Evolutionary conservation across 2,329 filamentous ascomycete species (phyloP), one percentile per base, ranked within the genome.

Genomic region (Cadophora sp.): DNA sequence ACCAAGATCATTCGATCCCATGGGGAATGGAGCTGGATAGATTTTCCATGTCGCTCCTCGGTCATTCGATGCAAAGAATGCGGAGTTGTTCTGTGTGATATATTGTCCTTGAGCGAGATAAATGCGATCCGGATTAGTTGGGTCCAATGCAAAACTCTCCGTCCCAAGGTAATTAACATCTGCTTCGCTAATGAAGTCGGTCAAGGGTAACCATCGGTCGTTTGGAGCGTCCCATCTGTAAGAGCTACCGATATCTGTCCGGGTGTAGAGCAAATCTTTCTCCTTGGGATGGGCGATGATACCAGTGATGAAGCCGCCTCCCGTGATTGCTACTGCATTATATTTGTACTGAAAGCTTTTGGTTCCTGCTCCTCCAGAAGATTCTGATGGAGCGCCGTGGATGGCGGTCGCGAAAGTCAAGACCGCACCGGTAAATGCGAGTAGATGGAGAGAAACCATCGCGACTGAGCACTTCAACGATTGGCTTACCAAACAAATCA

Each of bases 101-200:
- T 70, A 70, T 7, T 68, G 68, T 12, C 68, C 68, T 56, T 70
- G 68, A 29, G 66, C 68, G 16, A 70, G 68, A 31, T 70, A 70
- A 11, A 70, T 26, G 19, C 62, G 58, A n/a, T 70, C 68, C n/a
- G 68, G 56, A 31, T 70, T 51, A 19, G 59, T 31, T 19, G 66
- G 65, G 26, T 70, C 68, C 12, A 70, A 46, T 24, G 62, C 68
- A 53, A 70, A 58, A 65, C 66, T 70, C 55, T 70, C 68, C 3
- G 68, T 70, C 14, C 68, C 68, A 24, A 70, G 50, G 51, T 61
- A 70, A 34, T 68, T 70, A 34, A 70, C 56, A 60, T 70, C 51
- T 26, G 59, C 65, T n/a, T 55, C 56, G 27, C 55, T 65, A 27
- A 70, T 70, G 27, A 70, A 70, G 34, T 70, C 68, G 24, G 68